Base-by-base conservation (phyloP, 371 early-diverging fungal species). In the Mucor ambiguus region DNA sequence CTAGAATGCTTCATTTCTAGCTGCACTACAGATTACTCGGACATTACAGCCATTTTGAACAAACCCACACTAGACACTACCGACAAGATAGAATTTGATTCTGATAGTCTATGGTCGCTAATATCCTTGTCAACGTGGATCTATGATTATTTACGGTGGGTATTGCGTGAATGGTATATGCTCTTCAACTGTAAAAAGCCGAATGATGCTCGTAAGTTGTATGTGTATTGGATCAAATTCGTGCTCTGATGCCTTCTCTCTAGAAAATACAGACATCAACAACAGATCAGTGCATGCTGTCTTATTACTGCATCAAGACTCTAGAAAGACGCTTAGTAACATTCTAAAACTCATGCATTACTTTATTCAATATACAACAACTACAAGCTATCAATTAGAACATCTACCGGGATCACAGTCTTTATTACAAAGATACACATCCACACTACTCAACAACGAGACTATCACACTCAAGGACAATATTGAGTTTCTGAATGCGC, bases 1-100 rank as follows among this genome's bases (percentile, higher is more conserved):
- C 58, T 79, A 14, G 80, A 82, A 56, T 76, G 78, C 41, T 79
- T 82, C 58, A 58, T 77, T 14, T 70, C 71, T 12, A 82, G 78
- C 58, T 78, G 79, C 54, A 58, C 69, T 2, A 69, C 75, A 9
- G 66, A 71, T 24, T 69, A 72, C 37, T 22, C 49, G 4, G 65
- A 65, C 14, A 63, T 79, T 0, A 33, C 57, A 1, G 54, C 55
- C 24, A 54, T 70, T 0, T 35, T 80, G n/a, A 70, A 71, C 57
- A 71, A 71, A 41, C 9, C 7, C 3, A 12, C 22, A 0, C 59
- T 29, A 28, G 64, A 70, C 26, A 32, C 43, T 6, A 59, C 16
- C 38, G 60, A 52, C 8, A 52, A 48, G 14, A 18, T 75, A 12
- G 73, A 72, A 49, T 75, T 75, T 56, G 70, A 73, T 30, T 32